Evolutionary conservation across 148 eudicot species (phyloP).

Genomic region (Salicornia ramosissima): DNA sequence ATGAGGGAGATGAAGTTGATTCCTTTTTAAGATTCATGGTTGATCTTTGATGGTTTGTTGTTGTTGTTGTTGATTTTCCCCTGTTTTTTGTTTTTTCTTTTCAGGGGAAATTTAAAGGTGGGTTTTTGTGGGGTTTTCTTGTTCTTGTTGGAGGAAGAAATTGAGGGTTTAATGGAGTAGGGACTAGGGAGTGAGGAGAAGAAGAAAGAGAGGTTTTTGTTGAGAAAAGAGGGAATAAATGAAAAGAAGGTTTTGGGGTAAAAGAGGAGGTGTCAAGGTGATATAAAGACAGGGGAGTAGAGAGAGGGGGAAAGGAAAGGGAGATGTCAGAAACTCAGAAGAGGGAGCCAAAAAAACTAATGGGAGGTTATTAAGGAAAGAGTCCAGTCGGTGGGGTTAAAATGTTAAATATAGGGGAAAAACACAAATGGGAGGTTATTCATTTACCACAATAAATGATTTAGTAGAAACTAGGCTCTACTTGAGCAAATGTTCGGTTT

Average conservation of each 20-base stretch:
- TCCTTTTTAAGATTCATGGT: not conserved
- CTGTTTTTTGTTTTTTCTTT: not conserved
- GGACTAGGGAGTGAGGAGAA: not conserved
- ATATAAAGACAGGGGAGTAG: slow-evolving; percentile 13
- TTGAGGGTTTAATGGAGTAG: not conserved
- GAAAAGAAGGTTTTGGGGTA: too few species aligned
- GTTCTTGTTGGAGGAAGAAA: not conserved
- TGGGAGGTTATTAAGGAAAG: too few species aligned
- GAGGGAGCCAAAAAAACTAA: not conserved
- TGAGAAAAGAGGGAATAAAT: not conserved
- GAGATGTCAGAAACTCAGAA: not conserved
- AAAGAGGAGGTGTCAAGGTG: slow-evolving; percentile 6
- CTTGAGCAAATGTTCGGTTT: too few species aligned
- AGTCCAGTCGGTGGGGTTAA: not conserved
- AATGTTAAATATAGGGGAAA: too few species aligned
- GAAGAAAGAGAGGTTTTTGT: not conserved
- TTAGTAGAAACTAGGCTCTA: too few species aligned
- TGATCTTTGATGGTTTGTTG: not conserved
- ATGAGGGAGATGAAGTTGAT: not conserved
- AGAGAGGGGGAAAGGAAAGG: not conserved
- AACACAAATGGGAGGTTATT: too few species aligned
- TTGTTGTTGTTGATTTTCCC: not conserved
- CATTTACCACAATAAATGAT: too few species aligned
- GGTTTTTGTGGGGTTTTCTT: slow-evolving; percentile 16
- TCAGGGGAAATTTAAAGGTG: slow-evolving; percentile 6